A percentile compares a stretch with the other conserved stretches of the same genome.
Conservation (phyloP, 192 early-diverging fungal species). For the Rhizophagus clarus region DNA sequence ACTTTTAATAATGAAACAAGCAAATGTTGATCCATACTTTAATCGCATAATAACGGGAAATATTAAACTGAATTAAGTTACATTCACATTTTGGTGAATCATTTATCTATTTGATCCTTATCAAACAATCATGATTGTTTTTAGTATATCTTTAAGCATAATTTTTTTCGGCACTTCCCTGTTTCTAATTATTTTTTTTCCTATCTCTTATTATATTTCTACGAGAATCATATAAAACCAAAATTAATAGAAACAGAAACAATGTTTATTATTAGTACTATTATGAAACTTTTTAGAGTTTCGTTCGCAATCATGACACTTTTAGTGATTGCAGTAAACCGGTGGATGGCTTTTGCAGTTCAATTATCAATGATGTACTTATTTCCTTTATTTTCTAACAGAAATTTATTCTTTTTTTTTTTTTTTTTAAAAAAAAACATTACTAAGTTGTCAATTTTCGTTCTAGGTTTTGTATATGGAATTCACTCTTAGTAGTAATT, state of each 20-base stretch:
- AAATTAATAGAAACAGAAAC: background rate
- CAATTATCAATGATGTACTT: constrained; percentile 31
- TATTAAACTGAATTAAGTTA: too few species aligned
- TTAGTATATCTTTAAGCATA: too few species aligned
- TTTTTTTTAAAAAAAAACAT: background rate
- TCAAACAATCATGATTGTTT: too few species aligned
- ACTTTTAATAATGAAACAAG: too few species aligned
- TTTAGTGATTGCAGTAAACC: constrained; percentile 18
- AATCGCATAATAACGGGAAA: too few species aligned
- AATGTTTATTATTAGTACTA: background rate
- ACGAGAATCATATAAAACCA: background rate
- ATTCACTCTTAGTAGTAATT: constrained; percentile 24
- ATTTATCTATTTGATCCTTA: too few species aligned
- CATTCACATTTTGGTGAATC: too few species aligned
- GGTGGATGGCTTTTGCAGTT: constrained; percentile 22
- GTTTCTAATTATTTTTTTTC: background rate
- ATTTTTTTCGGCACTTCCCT: too few species aligned
- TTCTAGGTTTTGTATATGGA: constrained; percentile 33
- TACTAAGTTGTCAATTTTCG: background rate
- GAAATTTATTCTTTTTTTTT: background rate
- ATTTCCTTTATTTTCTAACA: background rate
- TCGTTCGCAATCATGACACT: background rate
- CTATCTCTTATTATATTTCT: background rate
- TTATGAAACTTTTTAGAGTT: background rate
- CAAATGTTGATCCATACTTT: too few species aligned